phyloP scores from a whole-genome alignment of 2,329 filamentous ascomycete genomes.

The Nemania sp. region DNA sequence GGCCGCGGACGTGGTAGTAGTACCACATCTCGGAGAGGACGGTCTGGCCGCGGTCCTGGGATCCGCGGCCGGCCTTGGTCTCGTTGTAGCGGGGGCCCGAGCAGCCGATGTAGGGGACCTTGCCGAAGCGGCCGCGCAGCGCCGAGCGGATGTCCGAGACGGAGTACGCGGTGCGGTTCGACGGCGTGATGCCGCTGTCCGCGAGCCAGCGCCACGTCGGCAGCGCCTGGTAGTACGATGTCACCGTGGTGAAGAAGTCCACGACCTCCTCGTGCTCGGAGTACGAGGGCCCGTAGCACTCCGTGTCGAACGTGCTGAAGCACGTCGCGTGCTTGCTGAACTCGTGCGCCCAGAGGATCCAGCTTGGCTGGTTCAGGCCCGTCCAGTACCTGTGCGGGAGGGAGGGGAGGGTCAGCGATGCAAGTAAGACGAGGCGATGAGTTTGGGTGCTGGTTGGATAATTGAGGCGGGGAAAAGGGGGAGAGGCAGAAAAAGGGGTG shows the following conservation, averaged over 20 bases:
- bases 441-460: conserved; percentile 31
- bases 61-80: conserved; percentile 60
- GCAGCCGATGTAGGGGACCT: conserved; percentile 65
- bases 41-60: conserved; percentile 60
- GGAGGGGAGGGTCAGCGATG: neutral
- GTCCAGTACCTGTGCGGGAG: conserved; percentile 56
- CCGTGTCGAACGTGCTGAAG: conserved; percentile 66
- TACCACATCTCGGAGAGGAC: conserved; percentile 68
- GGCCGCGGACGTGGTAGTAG: conserved; percentile 63
- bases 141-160: conserved; percentile 56
- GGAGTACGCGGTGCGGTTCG: conserved; percentile 61
- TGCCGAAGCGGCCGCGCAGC: conserved; percentile 55
- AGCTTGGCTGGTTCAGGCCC: conserved; percentile 58
- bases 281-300: conserved; percentile 67
- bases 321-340: conserved; percentile 72
- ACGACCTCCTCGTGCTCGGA: conserved; percentile 61
- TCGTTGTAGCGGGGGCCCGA: conserved; percentile 63
- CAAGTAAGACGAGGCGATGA: neutral
- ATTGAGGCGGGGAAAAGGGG: neutral
- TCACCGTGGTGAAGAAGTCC: conserved; percentile 65
- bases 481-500: neutral
- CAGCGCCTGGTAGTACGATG: conserved; percentile 60
- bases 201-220: conserved; percentile 67
- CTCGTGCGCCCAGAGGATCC: conserved; percentile 68
- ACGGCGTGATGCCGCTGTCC: conserved; percentile 57